Evolutionary conservation across 257 asterid species (phyloP).

Genomic region (Lantana camara): DNA sequence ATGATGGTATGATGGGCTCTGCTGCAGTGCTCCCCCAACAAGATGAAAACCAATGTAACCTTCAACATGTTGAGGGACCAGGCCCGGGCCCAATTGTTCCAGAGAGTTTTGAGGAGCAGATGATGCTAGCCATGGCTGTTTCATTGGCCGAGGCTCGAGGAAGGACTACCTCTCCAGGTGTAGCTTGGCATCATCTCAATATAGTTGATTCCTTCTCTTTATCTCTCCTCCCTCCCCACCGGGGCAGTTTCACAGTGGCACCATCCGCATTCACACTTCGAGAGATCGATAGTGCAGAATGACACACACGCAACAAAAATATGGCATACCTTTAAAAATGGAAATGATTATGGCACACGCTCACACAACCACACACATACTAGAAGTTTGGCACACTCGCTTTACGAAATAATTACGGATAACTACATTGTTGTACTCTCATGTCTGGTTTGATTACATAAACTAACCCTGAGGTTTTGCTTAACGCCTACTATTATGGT

Average conservation of each 20-base stretch:
- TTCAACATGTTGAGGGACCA: too few relatives aligned
- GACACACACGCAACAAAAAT: too few relatives aligned
- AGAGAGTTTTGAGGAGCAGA: conserved; percentile 94
- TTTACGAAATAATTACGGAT: too few relatives aligned
- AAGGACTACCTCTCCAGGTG: conserved; percentile 62
- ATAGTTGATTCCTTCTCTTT: not conserved
- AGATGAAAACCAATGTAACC: conserved; percentile 44
- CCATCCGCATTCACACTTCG: too few relatives aligned
- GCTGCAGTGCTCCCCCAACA: conserved; percentile 33
- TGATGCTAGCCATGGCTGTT: conserved; percentile 89
- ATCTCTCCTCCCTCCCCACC: not conserved
- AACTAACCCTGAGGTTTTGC: too few relatives aligned
- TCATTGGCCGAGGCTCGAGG: conserved; percentile 89
- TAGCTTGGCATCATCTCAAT: conserved; percentile 75
- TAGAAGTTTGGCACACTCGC: too few relatives aligned
- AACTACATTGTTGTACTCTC: too few relatives aligned
- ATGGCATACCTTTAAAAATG: not conserved
- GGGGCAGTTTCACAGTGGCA: too few relatives aligned
- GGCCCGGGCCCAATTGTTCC: conserved; percentile 44
- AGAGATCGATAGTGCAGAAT: too few relatives aligned
- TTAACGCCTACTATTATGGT: too few relatives aligned
- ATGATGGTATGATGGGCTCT: conserved; percentile 33
- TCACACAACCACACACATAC: too few relatives aligned
- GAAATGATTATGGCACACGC: not conserved
- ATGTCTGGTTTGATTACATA: too few relatives aligned